phyloP scores from a whole-genome alignment of 306 rosid species.

The Vigna unguiculata region DNA sequence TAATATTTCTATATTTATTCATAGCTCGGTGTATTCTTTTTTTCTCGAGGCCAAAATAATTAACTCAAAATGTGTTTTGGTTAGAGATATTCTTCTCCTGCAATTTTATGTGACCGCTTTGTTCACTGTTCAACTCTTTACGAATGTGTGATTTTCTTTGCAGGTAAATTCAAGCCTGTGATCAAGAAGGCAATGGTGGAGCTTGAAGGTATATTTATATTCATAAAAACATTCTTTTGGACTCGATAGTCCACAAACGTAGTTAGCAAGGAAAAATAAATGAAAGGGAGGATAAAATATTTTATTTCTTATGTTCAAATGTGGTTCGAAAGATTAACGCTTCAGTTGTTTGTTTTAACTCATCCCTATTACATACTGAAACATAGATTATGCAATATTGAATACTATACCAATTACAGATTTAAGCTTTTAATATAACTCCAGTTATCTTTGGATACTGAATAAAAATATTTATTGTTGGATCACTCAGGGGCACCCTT shows the following conservation, averaged over 20 bases:
- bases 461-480: conserved; percentile 26
- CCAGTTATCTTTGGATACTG: conserved; percentile 32
- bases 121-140: not conserved
- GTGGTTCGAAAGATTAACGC: not conserved
- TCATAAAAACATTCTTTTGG: not conserved
- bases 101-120: too few relatives aligned
- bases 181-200: conserved; percentile 99
- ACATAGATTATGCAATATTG: not conserved
- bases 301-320: not conserved
- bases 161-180: conserved; percentile 99
- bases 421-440: conserved; percentile 10
- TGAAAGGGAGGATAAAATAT: not conserved
- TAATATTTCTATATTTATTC: not conserved
- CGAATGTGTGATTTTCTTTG: conserved; percentile 38
- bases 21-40: not conserved
- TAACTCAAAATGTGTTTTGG: conserved; percentile 14
- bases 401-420: not conserved
- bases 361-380: not conserved
- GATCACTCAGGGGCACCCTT: conserved; percentile 87
- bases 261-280: conserved; percentile 8
- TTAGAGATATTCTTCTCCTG: not conserved
- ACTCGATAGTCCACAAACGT: not conserved
- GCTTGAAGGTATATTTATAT: conserved; percentile 77
- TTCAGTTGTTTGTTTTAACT: too few relatives aligned
- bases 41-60: not conserved